A percentile compares a stretch with the other conserved stretches of the same genome.
Evolutionary conservation across 2,329 filamentous ascomycete species (phyloP).

Genomic region (Pestalotiopsis sp.): DNA sequence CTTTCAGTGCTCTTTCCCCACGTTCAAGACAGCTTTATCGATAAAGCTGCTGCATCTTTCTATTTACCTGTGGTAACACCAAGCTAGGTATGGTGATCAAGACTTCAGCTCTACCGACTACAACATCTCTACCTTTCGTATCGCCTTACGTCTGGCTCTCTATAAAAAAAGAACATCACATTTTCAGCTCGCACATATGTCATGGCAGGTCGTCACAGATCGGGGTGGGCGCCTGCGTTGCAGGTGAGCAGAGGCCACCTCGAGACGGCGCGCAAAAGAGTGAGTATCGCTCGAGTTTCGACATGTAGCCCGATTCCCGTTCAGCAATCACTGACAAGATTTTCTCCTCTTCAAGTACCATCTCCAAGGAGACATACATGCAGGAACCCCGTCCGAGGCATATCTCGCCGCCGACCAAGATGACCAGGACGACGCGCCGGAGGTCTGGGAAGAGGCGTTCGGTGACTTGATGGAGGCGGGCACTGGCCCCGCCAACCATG

Average conservation of each 20-base stretch:
- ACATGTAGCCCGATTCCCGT: too few species aligned
- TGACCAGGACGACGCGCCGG: not conserved
- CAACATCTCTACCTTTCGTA: too few species aligned
- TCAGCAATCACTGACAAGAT: not conserved
- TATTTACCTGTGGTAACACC: not conserved
- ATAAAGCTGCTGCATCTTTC: conserved; percentile 5
- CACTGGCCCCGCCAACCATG: not conserved
- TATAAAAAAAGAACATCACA: not conserved
- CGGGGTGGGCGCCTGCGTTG: conserved; percentile 5
- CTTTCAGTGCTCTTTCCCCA: not conserved
- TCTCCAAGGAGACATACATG: not conserved
- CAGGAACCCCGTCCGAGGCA: not conserved
- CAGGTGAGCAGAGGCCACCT: conserved; percentile 16
- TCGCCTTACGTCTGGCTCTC: not conserved
- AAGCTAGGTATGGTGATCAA: not conserved
- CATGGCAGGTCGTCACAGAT: conserved; percentile 13
- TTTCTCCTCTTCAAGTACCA: not conserved
- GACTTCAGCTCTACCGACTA: not conserved
- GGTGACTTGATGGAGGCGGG: not conserved
- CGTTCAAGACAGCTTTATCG: conserved; percentile 11
- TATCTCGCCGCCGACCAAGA: not conserved
- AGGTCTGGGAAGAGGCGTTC: not conserved
- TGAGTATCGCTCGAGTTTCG: not conserved
- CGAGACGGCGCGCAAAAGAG: conserved; percentile 15
- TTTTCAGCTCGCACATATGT: not conserved